Evolutionary conservation across 495 filamentous ascomycete species (phyloP).

Genomic region (Antarctomyces pellizariae): DNA sequence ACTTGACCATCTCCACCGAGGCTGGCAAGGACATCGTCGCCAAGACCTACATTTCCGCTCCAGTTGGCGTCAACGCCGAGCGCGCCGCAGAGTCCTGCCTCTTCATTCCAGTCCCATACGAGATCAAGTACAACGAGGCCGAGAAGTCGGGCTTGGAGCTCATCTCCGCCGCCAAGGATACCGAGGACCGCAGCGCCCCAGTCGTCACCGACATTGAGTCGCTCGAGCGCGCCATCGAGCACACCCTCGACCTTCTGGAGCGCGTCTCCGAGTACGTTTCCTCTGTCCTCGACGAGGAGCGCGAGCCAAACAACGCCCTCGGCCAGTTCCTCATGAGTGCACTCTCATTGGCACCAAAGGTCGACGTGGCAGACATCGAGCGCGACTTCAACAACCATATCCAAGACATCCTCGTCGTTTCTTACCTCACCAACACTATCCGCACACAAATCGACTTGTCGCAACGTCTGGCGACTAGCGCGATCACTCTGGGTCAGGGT

Average conservation of each 20-base stretch:
- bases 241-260: conserved; percentile 68
- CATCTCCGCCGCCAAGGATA: conserved; percentile 58
- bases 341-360: conserved; percentile 79
- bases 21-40: conserved; percentile 66
- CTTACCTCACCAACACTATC: conserved; percentile 94
- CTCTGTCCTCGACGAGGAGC: conserved; percentile 43
- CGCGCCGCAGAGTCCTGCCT: conserved; percentile 83
- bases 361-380: conserved; percentile 72
- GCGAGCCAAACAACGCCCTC: conserved; percentile 51
- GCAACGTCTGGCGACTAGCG: conserved; percentile 72
- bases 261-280: conserved; percentile 75
- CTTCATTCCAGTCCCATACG: conserved; percentile 88
- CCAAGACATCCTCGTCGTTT: conserved; percentile 91
- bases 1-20: conserved; percentile 79
- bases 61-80: conserved; percentile 85
- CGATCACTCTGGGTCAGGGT: conserved; percentile 35
- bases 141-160: conserved; percentile 82
- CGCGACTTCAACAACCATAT: conserved; percentile 98
- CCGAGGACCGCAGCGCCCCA: conserved; percentile 42
- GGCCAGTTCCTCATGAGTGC: conserved; percentile 89
- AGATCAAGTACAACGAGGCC: conserved; percentile 73
- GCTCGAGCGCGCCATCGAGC: conserved; percentile 60
- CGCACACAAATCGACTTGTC: conserved; percentile 97
- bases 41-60: conserved; percentile 77
- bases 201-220: conserved; percentile 72